Percentiles rank a stretch among this genome's conserved stretches.
These are phyloP conservation scores for Venturia nashicola DNA, from an alignment of 2,329 filamentous ascomycete genomes.

Conservation along the genomic window DNA sequence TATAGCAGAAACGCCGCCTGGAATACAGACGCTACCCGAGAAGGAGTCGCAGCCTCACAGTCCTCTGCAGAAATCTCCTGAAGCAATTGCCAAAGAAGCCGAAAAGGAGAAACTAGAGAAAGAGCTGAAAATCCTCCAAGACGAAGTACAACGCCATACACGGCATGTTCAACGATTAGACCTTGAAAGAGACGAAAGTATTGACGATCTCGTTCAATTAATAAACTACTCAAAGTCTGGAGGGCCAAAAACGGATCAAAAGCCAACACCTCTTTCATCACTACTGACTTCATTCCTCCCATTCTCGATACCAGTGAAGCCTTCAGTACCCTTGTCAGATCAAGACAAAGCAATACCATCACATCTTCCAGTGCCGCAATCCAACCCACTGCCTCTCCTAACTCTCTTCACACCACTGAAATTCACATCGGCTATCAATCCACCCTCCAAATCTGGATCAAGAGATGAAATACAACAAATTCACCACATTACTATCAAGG, in stretches of 20 bases:
- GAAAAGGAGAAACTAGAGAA: slow-evolving; percentile 1
- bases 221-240: not conserved
- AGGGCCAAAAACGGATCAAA: not conserved
- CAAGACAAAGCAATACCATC: slow-evolving; percentile 32
- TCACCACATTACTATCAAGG: slow-evolving; percentile 42
- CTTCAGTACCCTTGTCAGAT: slow-evolving; percentile 13
- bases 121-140: slow-evolving; percentile 16
- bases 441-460: slow-evolving; percentile 29
- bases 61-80: not conserved
- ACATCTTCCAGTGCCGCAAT: slow-evolving; percentile 51
- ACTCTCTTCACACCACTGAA: slow-evolving; percentile 58
- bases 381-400: slow-evolving; percentile 56
- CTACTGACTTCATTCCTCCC: slow-evolving; percentile 29
- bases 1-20: not conserved
- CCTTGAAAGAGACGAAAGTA: not conserved
- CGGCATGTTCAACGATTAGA: slow-evolving; percentile 12
- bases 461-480: slow-evolving; percentile 13
- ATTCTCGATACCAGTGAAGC: slow-evolving; percentile 19
- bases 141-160: slow-evolving; percentile 18
- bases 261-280: slow-evolving; percentile 18
- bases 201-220: not conserved
- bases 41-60: not conserved
- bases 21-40: not conserved
- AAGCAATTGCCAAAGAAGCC: slow-evolving; percentile 1
- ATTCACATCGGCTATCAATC: slow-evolving; percentile 41